Evolutionary conservation across 768 basidiomycete genomes (phyloP).

Genomic region (Leccinum disarticulatum): DNA sequence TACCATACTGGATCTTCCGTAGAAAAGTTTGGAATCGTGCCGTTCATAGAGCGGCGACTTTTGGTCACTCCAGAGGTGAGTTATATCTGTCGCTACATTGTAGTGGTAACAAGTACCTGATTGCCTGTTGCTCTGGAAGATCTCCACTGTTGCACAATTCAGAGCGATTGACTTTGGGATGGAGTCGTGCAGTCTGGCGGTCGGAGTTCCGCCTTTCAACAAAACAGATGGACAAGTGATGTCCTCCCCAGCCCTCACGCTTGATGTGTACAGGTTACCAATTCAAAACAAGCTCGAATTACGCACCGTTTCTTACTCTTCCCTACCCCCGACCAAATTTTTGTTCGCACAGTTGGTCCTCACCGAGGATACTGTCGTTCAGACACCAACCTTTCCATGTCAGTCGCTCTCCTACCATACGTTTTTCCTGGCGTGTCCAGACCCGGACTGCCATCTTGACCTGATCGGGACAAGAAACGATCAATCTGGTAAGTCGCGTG

Average conservation of each 20-base stretch:
- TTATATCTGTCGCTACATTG: too few species aligned
- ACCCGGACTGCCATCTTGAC: constrained; percentile 3
- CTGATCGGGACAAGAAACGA: background rate
- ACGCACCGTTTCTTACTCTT: background rate
- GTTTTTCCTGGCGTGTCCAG: background rate
- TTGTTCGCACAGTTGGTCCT: background rate
- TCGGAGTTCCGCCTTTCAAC: background rate
- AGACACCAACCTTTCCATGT: background rate
- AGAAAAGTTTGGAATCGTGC: background rate
- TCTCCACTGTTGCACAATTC: constrained; percentile 1
- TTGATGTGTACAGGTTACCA: constrained; percentile 1
- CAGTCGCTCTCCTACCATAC: constrained; percentile 2
- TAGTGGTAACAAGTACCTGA: background rate
- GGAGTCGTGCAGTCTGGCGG: constrained; percentile 1
- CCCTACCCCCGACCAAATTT: background rate
- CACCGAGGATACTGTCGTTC: background rate
- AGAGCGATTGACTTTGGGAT: constrained; percentile 7
- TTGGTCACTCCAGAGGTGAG: constrained; percentile 1
- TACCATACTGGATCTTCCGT: background rate
- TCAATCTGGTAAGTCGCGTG: background rate
- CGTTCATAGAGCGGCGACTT: background rate
- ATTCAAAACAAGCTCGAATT: background rate
- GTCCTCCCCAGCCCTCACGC: background rate
- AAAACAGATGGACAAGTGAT: background rate
- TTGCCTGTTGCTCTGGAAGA: background rate